Evolutionary conservation across 176 grass and related monocot genomes (phyloP).

Genomic region (Ensete ventricosum): DNA sequence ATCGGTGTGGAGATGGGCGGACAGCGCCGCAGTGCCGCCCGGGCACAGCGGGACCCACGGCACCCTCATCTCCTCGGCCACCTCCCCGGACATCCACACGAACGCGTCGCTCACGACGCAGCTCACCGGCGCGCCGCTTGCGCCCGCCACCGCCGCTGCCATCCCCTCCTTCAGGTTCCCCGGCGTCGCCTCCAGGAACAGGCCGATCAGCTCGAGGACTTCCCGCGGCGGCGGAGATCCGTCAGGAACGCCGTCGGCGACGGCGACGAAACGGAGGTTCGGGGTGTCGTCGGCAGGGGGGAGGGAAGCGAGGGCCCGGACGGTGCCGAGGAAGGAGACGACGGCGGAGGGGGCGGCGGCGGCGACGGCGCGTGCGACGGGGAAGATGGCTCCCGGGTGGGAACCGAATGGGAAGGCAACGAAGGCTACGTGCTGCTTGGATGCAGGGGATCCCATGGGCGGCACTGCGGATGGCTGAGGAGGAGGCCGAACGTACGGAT

Average conservation of each 20-base stretch:
- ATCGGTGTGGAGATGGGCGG: conserved; percentile 16
- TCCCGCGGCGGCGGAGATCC: not conserved
- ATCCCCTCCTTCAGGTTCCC: conserved; percentile 4
- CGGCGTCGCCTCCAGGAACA: conserved; percentile 18
- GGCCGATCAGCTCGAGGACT: conserved; percentile 2
- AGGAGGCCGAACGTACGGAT: too few relatives aligned
- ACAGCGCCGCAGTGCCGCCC: conserved; percentile 2
- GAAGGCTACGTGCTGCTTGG: conserved; percentile 11
- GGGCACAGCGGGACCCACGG: conserved; percentile 18
- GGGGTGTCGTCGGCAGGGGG: not conserved
- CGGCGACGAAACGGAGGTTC: conserved; percentile 13
- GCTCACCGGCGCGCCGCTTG: not conserved
- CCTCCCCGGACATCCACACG: conserved; percentile 9
- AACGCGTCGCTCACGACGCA: conserved; percentile 27
- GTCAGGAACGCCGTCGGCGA: conserved; percentile 5
- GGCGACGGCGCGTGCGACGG: conserved; percentile 17
- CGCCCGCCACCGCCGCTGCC: not conserved
- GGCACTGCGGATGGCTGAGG: not conserved
- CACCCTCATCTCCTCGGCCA: not conserved
- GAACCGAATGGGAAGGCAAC: conserved; percentile 18
- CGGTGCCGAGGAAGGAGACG: conserved; percentile 24
- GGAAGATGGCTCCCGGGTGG: conserved; percentile 1
- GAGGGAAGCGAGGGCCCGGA: conserved; percentile 4
- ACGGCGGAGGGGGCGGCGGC: not conserved
- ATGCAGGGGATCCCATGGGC: too few relatives aligned